Conservation (phyloP, 306 rosid species). For the Medicago arabica region DNA sequence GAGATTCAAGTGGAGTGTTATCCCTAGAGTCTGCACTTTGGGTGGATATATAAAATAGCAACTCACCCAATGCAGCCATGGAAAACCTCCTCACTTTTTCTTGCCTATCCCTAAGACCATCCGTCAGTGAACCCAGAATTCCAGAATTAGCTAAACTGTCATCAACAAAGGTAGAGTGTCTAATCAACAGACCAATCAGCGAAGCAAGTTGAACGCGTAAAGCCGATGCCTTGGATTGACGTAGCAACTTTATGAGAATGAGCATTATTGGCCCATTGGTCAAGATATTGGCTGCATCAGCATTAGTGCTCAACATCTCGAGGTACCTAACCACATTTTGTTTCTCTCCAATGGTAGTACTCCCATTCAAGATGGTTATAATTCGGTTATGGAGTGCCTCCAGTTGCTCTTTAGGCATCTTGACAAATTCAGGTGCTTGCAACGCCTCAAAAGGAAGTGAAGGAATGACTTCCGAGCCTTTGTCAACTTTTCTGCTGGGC, state of each 20-base stretch:
- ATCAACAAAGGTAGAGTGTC: constrained; percentile 88
- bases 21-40: constrained; percentile 77
- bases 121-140: constrained; percentile 79
- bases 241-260: constrained; percentile 82
- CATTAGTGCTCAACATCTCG: constrained; percentile 85
- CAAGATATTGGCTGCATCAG: constrained; percentile 93
- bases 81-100: constrained; percentile 97
- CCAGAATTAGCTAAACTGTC: constrained; percentile 90
- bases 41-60: constrained; percentile 89
- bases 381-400: constrained; percentile 69
- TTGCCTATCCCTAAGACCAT: constrained; percentile 94
- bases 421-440: constrained; percentile 79
- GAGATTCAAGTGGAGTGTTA: constrained; percentile 72
- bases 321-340: constrained; percentile 91
- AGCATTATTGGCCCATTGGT: constrained; percentile 99
- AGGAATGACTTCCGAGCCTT: constrained; percentile 66
- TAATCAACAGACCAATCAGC: constrained; percentile 84
- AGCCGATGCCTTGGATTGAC: constrained; percentile 80
- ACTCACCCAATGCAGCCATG: constrained; percentile 97
- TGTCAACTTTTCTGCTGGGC: constrained; percentile 93
- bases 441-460: constrained; percentile 93
- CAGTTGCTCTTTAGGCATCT: constrained; percentile 78
- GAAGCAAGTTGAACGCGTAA: constrained; percentile 96
- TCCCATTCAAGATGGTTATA: constrained; percentile 72
- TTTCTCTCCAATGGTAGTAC: constrained; percentile 78